Conservation (phyloP, 2,329 filamentous ascomycete genomes). For the Cordyceps javanica region DNA sequence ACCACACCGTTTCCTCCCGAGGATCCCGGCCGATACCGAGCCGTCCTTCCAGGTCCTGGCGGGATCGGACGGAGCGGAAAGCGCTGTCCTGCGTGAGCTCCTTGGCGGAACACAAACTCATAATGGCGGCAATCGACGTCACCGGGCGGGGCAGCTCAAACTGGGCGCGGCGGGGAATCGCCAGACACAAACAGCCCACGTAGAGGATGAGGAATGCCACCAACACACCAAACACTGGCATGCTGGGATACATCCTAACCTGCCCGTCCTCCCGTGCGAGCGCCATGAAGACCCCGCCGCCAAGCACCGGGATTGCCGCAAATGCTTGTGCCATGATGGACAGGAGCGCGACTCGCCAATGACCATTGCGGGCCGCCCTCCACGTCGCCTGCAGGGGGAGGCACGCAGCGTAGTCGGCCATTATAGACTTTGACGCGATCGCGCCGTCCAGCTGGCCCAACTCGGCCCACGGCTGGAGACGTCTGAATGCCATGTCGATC, state of each 20-base stretch:
- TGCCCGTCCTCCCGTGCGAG: slow-evolving; percentile 48
- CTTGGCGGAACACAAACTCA: slow-evolving; percentile 70
- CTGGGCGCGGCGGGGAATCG: slow-evolving; percentile 54
- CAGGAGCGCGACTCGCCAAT: slow-evolving; percentile 59
- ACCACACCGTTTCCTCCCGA: slow-evolving; percentile 47
- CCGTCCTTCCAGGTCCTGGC: slow-evolving; percentile 61
- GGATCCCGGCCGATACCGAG: slow-evolving; percentile 49
- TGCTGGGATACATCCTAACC: slow-evolving; percentile 64
- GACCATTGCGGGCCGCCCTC: slow-evolving; percentile 52
- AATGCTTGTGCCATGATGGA: slow-evolving; percentile 55
- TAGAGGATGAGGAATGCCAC: slow-evolving; percentile 68
- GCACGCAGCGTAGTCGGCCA: slow-evolving; percentile 65
- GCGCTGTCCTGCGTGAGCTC: slow-evolving; percentile 66
- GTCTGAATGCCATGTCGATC: slow-evolving; percentile 59
- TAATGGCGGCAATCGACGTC: slow-evolving; percentile 66
- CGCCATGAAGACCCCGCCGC: slow-evolving; percentile 67
- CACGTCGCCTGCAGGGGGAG: slow-evolving; percentile 54
- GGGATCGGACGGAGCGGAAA: slow-evolving; percentile 63
- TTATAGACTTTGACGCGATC: slow-evolving; percentile 55
- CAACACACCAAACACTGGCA: slow-evolving; percentile 67
- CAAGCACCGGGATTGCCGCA: slow-evolving; percentile 58
- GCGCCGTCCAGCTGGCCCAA: slow-evolving; percentile 52
- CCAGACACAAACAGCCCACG: slow-evolving; percentile 52
- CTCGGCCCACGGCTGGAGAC: slow-evolving; percentile 64
- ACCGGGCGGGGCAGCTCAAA: slow-evolving; percentile 68